Percentiles rank a stretch among this genome's conserved stretches.
phyloP scores from a whole-genome alignment of 2,329 filamentous ascomycete genomes.

The Echinosphaeria canescens region DNA sequence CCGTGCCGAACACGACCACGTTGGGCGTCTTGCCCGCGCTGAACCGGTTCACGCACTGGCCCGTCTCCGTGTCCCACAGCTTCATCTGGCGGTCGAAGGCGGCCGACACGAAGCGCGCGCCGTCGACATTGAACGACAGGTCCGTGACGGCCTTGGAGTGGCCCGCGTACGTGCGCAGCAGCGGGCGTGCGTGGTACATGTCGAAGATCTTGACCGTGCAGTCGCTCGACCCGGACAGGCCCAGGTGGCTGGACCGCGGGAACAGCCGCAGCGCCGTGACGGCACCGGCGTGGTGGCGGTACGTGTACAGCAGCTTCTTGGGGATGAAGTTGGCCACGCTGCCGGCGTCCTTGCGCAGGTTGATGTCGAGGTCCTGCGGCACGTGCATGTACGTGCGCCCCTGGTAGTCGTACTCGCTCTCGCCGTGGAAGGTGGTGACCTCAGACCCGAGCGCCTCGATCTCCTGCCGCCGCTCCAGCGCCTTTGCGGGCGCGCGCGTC shows the following conservation, averaged over 20 bases:
- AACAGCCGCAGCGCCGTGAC: conserved; percentile 85
- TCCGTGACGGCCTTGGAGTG: conserved; percentile 84
- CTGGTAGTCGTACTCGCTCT: conserved; percentile 73
- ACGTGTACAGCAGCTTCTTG: conserved; percentile 82
- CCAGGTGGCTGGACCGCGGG: conserved; percentile 65
- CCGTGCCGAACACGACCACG: conserved; percentile 82
- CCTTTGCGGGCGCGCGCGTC: conserved; percentile 29
- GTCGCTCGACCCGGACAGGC: conserved; percentile 81
- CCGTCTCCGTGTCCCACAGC: conserved; percentile 95
- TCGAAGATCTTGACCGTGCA: conserved; percentile 88
- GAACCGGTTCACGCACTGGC: conserved; percentile 71
- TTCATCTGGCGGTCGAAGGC: conserved; percentile 95
- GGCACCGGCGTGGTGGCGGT: conserved; percentile 59
- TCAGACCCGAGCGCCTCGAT: conserved; percentile 44
- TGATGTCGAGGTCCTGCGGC: conserved; percentile 72
- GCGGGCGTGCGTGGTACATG: conserved; percentile 71
- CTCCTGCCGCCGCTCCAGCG: conserved; percentile 32
- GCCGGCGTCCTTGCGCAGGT: conserved; percentile 61
- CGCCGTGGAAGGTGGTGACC: conserved; percentile 73
- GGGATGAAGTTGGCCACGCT: conserved; percentile 80
- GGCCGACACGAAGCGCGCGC: conserved; percentile 71
- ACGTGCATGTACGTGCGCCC: conserved; percentile 96
- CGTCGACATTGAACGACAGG: conserved; percentile 64
- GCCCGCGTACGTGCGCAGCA: conserved; percentile 78
- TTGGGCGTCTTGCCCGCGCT: conserved; percentile 90